Evolutionary conservation across 768 basidiomycete species (phyloP).

Genomic region (Tulasnella sp.): DNA sequence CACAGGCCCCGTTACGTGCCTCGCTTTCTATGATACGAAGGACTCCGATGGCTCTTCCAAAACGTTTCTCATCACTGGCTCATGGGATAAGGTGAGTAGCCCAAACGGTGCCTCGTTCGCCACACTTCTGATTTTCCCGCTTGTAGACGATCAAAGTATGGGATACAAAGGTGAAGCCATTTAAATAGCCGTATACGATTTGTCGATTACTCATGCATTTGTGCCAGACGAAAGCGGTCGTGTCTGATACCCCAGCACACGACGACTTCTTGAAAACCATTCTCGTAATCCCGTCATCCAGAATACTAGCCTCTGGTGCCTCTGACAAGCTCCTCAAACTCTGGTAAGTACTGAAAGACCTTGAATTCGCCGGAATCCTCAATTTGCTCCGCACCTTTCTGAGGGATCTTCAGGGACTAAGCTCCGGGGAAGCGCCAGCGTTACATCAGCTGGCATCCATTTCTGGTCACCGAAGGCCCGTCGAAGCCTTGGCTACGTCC

Average conservation of each 20-base stretch:
- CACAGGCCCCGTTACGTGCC: constrained; percentile 78
- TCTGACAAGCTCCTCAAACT: constrained; percentile 86
- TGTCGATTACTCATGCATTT: background rate
- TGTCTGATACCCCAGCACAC: constrained; percentile 75
- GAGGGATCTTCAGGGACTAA: constrained; percentile 29
- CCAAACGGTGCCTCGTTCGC: background rate
- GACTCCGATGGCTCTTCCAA: constrained; percentile 40
- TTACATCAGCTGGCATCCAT: constrained; percentile 55
- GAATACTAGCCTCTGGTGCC: constrained; percentile 74
- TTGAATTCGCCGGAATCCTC: background rate
- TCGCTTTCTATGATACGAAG: constrained; percentile 57
- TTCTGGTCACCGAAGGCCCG: constrained; percentile 81
- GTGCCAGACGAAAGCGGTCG: constrained; percentile 59
- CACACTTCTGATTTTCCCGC: background rate
- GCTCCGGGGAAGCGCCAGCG: background rate
- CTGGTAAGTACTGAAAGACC: constrained; percentile 57
- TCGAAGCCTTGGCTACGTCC: constrained; percentile 68
- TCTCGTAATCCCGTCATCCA: constrained; percentile 59
- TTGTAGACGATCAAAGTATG: constrained; percentile 79
- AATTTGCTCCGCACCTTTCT: background rate
- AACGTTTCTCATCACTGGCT: constrained; percentile 73
- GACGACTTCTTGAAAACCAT: constrained; percentile 88
- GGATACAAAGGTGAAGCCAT: constrained; percentile 60
- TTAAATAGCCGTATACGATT: background rate
- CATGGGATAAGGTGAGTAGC: constrained; percentile 79